Percentiles rank a stretch among this genome's conserved stretches.
phyloP scores from a whole-genome alignment of 2,329 filamentous ascomycete genomes.

The Massarina eburnea region DNA sequence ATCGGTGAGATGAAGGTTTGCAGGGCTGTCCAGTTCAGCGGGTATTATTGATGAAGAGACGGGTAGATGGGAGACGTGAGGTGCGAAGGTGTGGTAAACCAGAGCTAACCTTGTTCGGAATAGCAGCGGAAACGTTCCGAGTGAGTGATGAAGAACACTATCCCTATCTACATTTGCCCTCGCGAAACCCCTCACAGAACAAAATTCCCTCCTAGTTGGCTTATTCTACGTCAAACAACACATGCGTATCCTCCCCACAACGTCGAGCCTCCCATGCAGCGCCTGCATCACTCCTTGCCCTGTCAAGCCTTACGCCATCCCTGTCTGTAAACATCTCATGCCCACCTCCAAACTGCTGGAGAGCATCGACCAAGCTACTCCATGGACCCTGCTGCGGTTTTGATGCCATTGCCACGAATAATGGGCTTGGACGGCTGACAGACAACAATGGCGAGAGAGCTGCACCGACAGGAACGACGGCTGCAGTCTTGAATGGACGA shows the following conservation, averaged over 20 bases:
- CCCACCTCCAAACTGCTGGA: constrained; percentile 1
- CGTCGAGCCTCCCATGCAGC: constrained; percentile 13
- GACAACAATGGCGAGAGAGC: no score
- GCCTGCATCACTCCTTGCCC: constrained; percentile 1
- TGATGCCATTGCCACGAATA: constrained; percentile 4
- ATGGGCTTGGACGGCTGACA: not conserved
- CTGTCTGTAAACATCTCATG: constrained; percentile 11
- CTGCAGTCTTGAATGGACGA: not conserved
- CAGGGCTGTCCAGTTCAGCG: no score
- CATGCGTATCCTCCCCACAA: not conserved
- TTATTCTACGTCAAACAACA: constrained; percentile 7
- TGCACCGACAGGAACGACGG: not conserved
- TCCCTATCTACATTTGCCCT: no score
- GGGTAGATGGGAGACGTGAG: not conserved
- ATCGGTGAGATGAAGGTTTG: no score
- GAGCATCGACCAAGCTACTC: constrained; percentile 5
- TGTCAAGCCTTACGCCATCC: constrained; percentile 5
- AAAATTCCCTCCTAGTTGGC: constrained; percentile 6
- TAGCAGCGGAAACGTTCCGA: no score
- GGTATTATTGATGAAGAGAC: not conserved
- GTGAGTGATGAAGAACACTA: no score
- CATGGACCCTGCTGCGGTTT: constrained; percentile 4
- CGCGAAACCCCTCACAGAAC: constrained; percentile 2
- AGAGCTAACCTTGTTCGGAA: no score
- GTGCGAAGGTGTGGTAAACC: no score